phyloP scores from a whole-genome alignment of 2,329 filamentous ascomycete genomes.

The Ophiostoma triangulosporum region DNA sequence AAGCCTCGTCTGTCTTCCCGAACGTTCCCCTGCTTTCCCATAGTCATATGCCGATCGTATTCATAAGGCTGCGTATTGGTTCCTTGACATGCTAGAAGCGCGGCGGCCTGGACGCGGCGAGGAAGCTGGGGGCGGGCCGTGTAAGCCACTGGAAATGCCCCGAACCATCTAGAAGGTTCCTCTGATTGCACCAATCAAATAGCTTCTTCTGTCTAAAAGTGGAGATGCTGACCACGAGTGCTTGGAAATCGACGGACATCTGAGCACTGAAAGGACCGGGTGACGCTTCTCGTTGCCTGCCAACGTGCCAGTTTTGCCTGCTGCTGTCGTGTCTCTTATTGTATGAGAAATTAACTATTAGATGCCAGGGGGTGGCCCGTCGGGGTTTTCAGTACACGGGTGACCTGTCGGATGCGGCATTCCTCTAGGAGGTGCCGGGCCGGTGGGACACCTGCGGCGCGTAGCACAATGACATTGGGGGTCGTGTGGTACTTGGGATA shows the following conservation, averaged over 20 bases:
- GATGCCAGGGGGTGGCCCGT: too few species aligned
- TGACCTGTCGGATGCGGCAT: too few species aligned
- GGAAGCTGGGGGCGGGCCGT: neutral
- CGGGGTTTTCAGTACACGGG: too few species aligned
- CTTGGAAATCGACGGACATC: neutral
- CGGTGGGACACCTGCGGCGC: too few species aligned
- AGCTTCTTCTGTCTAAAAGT: neutral
- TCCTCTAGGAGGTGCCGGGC: too few species aligned
- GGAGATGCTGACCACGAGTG: neutral
- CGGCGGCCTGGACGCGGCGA: neutral
- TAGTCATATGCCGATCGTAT: neutral
- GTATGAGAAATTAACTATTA: too few species aligned
- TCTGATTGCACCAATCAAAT: neutral
- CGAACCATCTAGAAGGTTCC: neutral
- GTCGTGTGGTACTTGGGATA: too few species aligned
- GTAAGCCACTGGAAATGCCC: neutral
- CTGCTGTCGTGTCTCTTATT: too few species aligned
- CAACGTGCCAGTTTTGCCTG: neutral
- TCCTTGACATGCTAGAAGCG: neutral
- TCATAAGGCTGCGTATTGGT: neutral
- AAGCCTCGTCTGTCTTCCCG: neutral
- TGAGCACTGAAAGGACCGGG: too few species aligned
- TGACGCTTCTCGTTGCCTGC: too few species aligned
- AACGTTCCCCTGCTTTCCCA: neutral
- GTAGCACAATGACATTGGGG: too few species aligned